Base-by-base conservation (phyloP, 441 rosid species). In the Raphanus hybrid region DNA sequence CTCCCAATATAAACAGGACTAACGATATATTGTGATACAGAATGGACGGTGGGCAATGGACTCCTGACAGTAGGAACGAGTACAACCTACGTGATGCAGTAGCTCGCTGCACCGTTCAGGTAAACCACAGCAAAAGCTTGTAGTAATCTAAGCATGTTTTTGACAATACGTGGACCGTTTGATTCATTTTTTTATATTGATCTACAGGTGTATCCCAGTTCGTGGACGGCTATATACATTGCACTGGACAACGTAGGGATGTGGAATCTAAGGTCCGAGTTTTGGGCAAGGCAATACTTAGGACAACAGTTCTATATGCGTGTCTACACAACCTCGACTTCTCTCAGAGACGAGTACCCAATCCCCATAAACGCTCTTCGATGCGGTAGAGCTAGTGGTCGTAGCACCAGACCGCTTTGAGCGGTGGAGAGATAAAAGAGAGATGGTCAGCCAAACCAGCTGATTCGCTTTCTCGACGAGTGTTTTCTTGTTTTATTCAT, bases 11-110 rank as follows among this genome's bases (percentile, higher is more conserved):
- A 3, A 41, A 41, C 48, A 9, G 2, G 15, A n/a, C 55, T 73
- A 34, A 71, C 1, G n/a, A 35, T 35, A 5, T 59, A 23, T 34
- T 37, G 0, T 68, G 67, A 75, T 84, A 82, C 87, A 95, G 99
- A 0, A 93, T 95, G 98, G 97, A 93, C 14, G 99, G 97, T 68
- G 99, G 99, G 29, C 90, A 87, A 48, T 95, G 98, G 99, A 84
- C 87, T 41, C 8, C 85, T 26, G 88, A 75, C 18, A 91, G 99
- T 82, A 85, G 96, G 82, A 67, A 80, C 32, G 76, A 60, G 68
- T 95, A 95, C 87, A 95, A 95, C 80, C 97, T 93, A 50, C 92
- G 96, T 0, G 99, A 95, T 77, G 98, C 85, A 70, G 82, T 91
- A 52, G 74, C 92, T 0, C 89, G 99, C 18, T 78, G 82, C 88